Base-by-base conservation (phyloP, 345 rosid species). In the Lenwebbia sp. region DNA sequence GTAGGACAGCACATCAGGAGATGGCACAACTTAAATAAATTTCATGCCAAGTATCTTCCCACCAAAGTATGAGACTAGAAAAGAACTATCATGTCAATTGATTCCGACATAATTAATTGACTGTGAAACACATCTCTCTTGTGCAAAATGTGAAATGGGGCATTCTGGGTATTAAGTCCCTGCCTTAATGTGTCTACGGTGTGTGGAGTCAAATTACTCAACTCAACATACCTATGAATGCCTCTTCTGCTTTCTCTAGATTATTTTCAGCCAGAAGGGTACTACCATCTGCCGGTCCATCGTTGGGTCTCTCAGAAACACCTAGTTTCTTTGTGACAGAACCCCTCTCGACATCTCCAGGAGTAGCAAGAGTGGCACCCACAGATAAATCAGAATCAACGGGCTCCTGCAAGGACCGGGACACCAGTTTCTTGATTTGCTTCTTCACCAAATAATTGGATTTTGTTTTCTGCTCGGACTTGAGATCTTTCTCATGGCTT, bases 181-280 rank as follows among this genome's bases (percentile, higher is more conserved):
- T 37, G 81, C 47, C 12, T 70, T 70, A 10, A 19, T 19, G 81
- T 37, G 47, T 33, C 25, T 19, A 33, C 7, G 2, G 47, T 40
- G 25, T 33, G 49, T 52, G 23, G 84, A 53, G 22, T 54, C 44
- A 52, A 83, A 83, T 22, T 28, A 83, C 60, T 83, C 52, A 78
- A 51, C 25, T 10, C 57, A 54, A 22, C 86, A 84, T 90, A 96
- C 99, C 97, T 82, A 93, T 91, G 60, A 93, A 90, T 70, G 89
- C 92, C 83, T 96, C 99, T 87, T 95, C 99, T 51, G 91, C 86
- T 93, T 90, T 96, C 88, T 95, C 98, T 58, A 84, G 83, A 86
- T 52, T 86, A 89, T 58, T 92, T 87, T 94, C 95, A 84, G 87
- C 87, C 57, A 90, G n/a, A 44, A 91, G 84, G 84, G 89, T 84